Evolutionary conservation across 108 stramenopile species (phyloP).

Genomic region (Cyclostephanos invisitatus): DNA sequence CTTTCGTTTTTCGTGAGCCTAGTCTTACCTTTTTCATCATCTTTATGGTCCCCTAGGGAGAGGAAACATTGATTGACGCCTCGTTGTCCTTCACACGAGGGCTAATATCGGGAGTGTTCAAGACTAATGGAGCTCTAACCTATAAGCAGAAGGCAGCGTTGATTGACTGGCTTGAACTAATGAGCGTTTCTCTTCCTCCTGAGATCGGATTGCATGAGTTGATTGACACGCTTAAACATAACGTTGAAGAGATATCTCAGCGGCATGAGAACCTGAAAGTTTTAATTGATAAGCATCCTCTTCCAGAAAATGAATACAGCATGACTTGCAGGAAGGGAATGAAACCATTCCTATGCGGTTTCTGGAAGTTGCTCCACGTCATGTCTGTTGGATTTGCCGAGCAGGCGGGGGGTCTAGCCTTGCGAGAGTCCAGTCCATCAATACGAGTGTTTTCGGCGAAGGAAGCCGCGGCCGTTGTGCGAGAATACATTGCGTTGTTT

Average conservation of each 20-base stretch:
- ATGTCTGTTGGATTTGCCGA: conserved; percentile 54
- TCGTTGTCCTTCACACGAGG: conserved; percentile 38
- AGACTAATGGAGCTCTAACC: conserved; percentile 24
- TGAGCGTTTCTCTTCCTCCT: conserved; percentile 40
- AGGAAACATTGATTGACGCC: conserved; percentile 40
- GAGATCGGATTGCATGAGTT: conserved; percentile 45
- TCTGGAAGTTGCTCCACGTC: conserved; percentile 56
- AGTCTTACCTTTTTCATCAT: background rate
- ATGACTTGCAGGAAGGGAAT: conserved; percentile 17
- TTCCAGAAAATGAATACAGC: conserved; percentile 31
- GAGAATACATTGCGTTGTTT: conserved; percentile 47
- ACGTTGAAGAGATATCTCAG: conserved; percentile 27
- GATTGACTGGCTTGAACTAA: conserved; percentile 39
- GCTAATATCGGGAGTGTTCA: conserved; percentile 34
- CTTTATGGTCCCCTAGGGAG: background rate
- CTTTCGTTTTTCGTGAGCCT: background rate
- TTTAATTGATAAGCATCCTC: conserved; percentile 28
- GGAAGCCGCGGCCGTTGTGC: conserved; percentile 30
- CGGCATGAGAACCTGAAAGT: conserved; percentile 15
- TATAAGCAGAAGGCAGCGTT: conserved; percentile 36
- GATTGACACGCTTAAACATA: conserved; percentile 31
- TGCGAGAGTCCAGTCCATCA: conserved; percentile 33
- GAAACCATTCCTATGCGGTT: conserved; percentile 41
- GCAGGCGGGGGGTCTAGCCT: conserved; percentile 40
- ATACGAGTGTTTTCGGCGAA: conserved; percentile 32